Evolutionary conservation across 306 rosid genomes (phyloP), one percentile per base, ranked within the genome.

Genomic region (Coriaria nepalensis): DNA sequence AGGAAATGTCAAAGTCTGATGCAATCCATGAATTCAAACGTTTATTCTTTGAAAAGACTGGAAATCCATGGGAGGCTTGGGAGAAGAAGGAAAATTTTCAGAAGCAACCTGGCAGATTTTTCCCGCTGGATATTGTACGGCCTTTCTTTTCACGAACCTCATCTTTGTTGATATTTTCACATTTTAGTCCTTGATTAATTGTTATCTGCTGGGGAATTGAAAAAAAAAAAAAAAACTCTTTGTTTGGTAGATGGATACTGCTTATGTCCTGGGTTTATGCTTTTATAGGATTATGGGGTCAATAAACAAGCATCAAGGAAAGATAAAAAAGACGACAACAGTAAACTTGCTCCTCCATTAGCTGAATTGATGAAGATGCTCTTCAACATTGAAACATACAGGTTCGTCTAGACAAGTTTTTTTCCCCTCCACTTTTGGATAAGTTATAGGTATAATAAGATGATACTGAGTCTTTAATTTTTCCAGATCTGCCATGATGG

Each of bases 41-140:
- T 53, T 66, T 90, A 57, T 90, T 90, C 72, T 75, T 72, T 43
- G 97, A 90, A 73, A 90, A 90, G 76, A 90, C 97, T 55, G 97
- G 94, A 52, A 90, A 90, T 64, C 64, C 92, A 42, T 90, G 94
- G 97, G 97, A 90, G 74, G 93, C 97, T n/a, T 90, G 97, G 97
- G 94, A 79, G 59, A 68, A 65, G 65, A 72, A 76, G 41, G 72
- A 68, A 72, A 72, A 74, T 41, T 81, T 90, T 62, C 76, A 77
- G 73, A 90, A 90, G 79, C 84, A 81, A 67, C 95, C 97, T 47
- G 97, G 97, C 63, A 73, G 76, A 79, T 90, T 90, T 69, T 90
- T 84, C 67, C 97, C 97, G 13, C 64, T 90, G 80, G 97, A 84
- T 51, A 84, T 90, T 47, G 97, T 90, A 84, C 58, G 32, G n/a